Evolutionary conservation across 2,329 filamentous ascomycete species (phyloP).

Genomic region (Calonectria fujianensis): DNA sequence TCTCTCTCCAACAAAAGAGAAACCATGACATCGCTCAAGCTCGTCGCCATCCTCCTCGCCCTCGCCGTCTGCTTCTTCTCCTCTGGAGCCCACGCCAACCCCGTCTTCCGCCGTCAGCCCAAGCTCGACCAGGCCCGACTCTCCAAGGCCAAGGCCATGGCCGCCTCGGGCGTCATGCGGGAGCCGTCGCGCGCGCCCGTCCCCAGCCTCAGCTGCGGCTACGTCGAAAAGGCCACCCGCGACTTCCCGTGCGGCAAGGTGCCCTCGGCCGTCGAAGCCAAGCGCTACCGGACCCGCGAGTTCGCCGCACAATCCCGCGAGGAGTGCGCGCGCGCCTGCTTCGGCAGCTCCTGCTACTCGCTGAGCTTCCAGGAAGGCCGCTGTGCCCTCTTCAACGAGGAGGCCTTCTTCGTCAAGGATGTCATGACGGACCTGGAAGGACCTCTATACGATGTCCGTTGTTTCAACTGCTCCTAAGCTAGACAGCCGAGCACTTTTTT

Average conservation of each 20-base stretch:
- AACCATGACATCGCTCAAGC: slow-evolving; percentile 2
- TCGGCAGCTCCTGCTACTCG: background rate
- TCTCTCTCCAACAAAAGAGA: background rate
- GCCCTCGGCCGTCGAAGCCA: background rate
- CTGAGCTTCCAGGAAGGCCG: background rate
- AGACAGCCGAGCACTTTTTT: too few relatives aligned
- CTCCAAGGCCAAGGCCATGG: background rate
- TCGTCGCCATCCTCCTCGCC: background rate
- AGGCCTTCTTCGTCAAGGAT: slow-evolving; percentile 20
- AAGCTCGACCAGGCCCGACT: slow-evolving; percentile 2
- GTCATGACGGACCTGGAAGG: background rate
- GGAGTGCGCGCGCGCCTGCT: slow-evolving; percentile 21
- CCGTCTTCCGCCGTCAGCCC: background rate
- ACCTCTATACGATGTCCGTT: slow-evolving; percentile 24
- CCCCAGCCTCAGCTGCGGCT: slow-evolving; percentile 1
- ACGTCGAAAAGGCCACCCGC: slow-evolving; percentile 7
- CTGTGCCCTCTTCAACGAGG: slow-evolving; percentile 23
- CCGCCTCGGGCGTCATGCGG: too few relatives aligned
- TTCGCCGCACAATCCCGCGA: background rate
- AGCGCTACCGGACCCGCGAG: slow-evolving; percentile 14
- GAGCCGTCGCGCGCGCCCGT: background rate
- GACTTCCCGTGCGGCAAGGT: slow-evolving; percentile 26
- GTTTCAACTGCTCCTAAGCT: slow-evolving; percentile 24
- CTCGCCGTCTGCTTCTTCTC: background rate
- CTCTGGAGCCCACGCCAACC: slow-evolving; percentile 20